Percentiles rank a stretch among this genome's conserved stretches.
phyloP scores from a whole-genome alignment of 306 rosid species.

The Rosa chinensis region DNA sequence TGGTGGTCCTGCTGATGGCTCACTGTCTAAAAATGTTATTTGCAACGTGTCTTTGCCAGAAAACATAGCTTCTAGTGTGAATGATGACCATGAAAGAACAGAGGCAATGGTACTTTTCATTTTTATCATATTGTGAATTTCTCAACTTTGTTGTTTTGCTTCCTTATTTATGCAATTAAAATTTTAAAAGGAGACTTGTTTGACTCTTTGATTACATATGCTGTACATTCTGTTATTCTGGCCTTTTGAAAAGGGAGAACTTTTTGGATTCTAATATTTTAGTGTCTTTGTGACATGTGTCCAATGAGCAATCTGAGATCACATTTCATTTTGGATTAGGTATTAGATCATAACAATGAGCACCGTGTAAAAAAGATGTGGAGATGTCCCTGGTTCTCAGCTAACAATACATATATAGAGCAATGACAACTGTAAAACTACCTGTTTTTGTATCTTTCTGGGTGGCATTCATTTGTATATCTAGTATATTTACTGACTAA shows the following conservation, averaged over 20 bases:
- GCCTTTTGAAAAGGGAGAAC: too few relatives aligned
- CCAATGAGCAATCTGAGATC: background rate
- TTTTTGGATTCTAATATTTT: too few relatives aligned
- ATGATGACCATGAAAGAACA: constrained; percentile 26
- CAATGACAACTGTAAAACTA: background rate
- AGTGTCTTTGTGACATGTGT: background rate
- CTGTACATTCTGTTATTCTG: background rate
- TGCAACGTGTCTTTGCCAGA: constrained; percentile 24
- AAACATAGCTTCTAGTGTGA: constrained; percentile 19
- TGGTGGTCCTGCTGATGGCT: constrained; percentile 21
- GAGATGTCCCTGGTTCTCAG: constrained; percentile 2
- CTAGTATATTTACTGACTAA: constrained; percentile 1
- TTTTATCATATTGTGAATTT: constrained; percentile 1
- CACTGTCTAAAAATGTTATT: constrained; percentile 14
- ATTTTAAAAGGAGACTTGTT: background rate
- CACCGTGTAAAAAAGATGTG: background rate
- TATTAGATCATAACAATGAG: background rate
- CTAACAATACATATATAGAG: background rate
- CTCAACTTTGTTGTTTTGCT: background rate
- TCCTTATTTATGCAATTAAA: background rate
- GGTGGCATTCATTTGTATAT: background rate
- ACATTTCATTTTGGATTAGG: background rate
- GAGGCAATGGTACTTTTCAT: constrained; percentile 44
- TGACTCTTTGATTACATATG: background rate
- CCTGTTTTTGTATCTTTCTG: background rate